These are phyloP conservation scores for Ceratocystis colombiana DNA, from an alignment of 2,329 filamentous ascomycete species.

Conservation along the genomic window DNA sequence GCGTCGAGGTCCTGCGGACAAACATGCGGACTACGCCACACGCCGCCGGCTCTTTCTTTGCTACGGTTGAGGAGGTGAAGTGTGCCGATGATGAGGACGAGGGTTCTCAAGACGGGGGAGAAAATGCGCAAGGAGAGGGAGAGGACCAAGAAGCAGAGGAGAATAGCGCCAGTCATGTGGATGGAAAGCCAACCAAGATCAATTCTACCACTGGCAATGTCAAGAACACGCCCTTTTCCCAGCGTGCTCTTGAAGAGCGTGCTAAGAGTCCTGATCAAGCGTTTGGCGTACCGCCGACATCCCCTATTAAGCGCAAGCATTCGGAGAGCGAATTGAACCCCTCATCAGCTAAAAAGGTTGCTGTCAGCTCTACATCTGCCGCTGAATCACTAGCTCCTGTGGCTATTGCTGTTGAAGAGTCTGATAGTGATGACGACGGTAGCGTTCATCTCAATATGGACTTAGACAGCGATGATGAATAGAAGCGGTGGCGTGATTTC, in stretches of 20 bases:
- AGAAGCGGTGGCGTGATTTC: conserved; percentile 10
- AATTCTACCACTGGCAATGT: conserved; percentile 22
- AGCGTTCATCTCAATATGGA: conserved; percentile 53
- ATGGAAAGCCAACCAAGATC: conserved; percentile 11
- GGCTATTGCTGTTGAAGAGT: conserved; percentile 28
- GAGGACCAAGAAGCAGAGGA: conserved; percentile 21
- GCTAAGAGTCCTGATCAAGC: conserved; percentile 17
- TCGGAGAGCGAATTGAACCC: conserved; percentile 32
- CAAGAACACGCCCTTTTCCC: conserved; percentile 21
- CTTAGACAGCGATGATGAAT: conserved; percentile 43
- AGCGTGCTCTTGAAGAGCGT: conserved; percentile 16
- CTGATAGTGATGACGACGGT: conserved; percentile 41
- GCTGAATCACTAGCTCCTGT: conserved; percentile 27
- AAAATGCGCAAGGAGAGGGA: conserved; percentile 33
- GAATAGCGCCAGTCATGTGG: background rate
- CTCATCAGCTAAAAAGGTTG: conserved; percentile 32
- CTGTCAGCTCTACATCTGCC: conserved; percentile 8
- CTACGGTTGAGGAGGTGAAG: conserved; percentile 24
- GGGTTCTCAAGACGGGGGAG: conserved; percentile 34
- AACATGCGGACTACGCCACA: conserved; percentile 41
- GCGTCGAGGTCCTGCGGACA: conserved; percentile 60
- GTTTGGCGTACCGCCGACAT: conserved; percentile 26
- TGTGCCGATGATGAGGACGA: conserved; percentile 25
- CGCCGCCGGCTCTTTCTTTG: conserved; percentile 30
- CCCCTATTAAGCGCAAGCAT: conserved; percentile 36